Evolutionary conservation across 495 filamentous ascomycete genomes (phyloP), one percentile per base, ranked within the genome.

Genomic region (Aspergillus heteromorphus): DNA sequence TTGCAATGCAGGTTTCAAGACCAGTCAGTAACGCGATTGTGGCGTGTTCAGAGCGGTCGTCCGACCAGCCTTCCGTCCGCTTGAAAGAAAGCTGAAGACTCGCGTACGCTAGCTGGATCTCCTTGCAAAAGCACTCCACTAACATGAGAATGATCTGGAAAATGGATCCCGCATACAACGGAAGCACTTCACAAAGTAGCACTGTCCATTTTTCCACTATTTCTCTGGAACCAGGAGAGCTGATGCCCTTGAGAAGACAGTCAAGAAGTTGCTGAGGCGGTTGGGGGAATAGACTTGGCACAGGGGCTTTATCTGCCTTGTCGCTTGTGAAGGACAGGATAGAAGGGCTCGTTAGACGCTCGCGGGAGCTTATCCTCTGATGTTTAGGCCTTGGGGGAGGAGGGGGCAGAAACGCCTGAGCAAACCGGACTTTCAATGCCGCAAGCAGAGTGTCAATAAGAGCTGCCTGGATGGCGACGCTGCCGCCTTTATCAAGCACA

Each of bases 91-190:
- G 61, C 54, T 72, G 47, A 85, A 77, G 19, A 81, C 87, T 40
- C 77, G 79, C 71, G 66, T 96, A 97, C 0, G 84, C 85, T 49
- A 70, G 69, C 40, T 73, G 79, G 16, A 96, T 86, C 61, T 95
- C 84, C 49, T 73, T 72, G 67, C 89, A 95, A 48, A 99, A 77
- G 47, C 87, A 92, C 68, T 92, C 91, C 17, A 96, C 92, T 8
- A 99, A 77, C 20, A 89, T 92, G 51, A 97, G 81, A 30, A 97
- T 68, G 48, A 91, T 87, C 61, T 96, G 90, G 62, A 96, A 97
- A 30, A 95, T 89, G 1, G 84, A 82, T 18, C 84, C 83, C 1
- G 84, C 80, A 69, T 92, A 92, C 2, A 96, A 69, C 8, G 92
- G 91, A 20, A 97, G 76, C 43, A 88, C 88, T 65, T 91, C 86